Evolutionary conservation across 108 stramenopile genomes (phyloP).

Genomic region (Pseudonitzschia delicatissima): DNA sequence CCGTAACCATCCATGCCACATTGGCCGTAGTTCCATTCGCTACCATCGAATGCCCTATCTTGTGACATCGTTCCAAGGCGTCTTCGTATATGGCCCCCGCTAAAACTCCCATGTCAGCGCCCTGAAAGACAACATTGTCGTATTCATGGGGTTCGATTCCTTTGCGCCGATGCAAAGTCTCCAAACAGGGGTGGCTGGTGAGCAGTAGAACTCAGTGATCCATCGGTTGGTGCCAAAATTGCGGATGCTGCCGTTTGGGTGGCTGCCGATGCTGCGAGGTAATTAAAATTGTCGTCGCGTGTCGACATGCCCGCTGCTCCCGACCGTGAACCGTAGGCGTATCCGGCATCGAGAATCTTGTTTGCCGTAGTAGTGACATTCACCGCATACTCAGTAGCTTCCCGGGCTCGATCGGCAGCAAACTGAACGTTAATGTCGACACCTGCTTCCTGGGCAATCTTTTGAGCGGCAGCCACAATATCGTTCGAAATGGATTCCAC

Average conservation of each 20-base stretch:
- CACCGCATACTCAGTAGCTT: conserved; percentile 60
- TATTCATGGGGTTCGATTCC: conserved; percentile 14
- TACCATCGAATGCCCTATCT: conserved; percentile 58
- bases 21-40: conserved; percentile 69
- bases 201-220: neutral
- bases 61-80: conserved; percentile 31
- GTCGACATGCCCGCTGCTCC: conserved; percentile 1
- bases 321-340: conserved; percentile 24
- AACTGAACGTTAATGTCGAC: conserved; percentile 34
- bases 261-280: neutral
- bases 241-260: neutral
- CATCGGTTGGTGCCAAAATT: neutral
- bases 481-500: conserved; percentile 45
- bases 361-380: conserved; percentile 61
- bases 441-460: conserved; percentile 31
- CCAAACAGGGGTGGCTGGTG: conserved; percentile 28
- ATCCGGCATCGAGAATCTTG: conserved; percentile 50
- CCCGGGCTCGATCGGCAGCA: conserved; percentile 57
- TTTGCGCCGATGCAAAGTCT: conserved; percentile 26
- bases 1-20: conserved; percentile 81
- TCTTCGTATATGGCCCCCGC: conserved; percentile 75
- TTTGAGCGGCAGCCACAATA: conserved; percentile 39
- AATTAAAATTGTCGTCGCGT: neutral
- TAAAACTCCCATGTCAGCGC: conserved; percentile 60
- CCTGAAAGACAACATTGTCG: conserved; percentile 32